Evolutionary conservation across 1,139 yeast species (phyloP), one percentile per base, ranked within the genome.

Genomic region (Wickerhamomyces sp.): DNA sequence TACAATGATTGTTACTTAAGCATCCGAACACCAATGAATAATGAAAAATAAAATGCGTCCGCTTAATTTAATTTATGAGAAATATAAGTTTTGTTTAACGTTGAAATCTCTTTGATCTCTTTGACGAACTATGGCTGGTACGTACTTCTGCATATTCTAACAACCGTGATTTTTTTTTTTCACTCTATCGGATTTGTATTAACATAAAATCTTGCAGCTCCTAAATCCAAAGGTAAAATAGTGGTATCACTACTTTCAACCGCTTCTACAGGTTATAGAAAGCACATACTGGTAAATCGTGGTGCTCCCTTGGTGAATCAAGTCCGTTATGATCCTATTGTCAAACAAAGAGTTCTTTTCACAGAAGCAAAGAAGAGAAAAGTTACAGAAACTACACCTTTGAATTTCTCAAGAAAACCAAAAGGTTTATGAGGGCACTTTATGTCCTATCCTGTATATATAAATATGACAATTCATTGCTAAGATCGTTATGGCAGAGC

Each of bases 271-370:
- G 97, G 97, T 3, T 85, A 74, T 61, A 78, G 79, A 60, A 78
- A 94, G 59, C 83, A 90, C 64, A 78, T 89, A 48, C 72, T 80
- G 42, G 77, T 90, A 40, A 94, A 92, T 39, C 81, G 97, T 68
- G 79, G 85, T 37, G 78, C 95, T 7, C 86, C 86, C 35, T 69
- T 77, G 43, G 81, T 90, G 49, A 80, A 80, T 39, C 92, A 88
- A 60, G 84, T 90, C 36, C 75, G 95, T 56, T 92, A 92, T 60
- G 98, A 92, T 60, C 97, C 97, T 10, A 56, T 74, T 9, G 88
- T 78, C 13, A 72, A 78, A 56, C 73, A 85, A 48, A 97, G 89
- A 65, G 96, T 94, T 40, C 70, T 92, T 48, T 92, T 92, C 68
- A 78, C 80, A 24, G 98, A 92, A 62, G 78, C 84, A 42, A 85